Percentiles rank a stretch among this genome's conserved stretches.
phyloP scores from a whole-genome alignment of 805 yeast genomes.

The Candida tammaniensis region DNA sequence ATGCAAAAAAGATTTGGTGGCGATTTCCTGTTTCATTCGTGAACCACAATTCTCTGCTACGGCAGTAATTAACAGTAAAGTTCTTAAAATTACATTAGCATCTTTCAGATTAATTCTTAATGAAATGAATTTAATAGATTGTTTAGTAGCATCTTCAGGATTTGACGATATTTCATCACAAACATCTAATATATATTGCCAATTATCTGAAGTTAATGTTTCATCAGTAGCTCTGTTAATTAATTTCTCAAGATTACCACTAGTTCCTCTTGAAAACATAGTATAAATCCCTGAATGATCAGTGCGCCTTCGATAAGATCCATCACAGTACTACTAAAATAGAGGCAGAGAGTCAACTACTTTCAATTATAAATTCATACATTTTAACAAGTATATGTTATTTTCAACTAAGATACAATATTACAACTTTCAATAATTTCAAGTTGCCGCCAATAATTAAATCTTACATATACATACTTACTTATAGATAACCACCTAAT shows the following conservation, averaged over 20 bases:
- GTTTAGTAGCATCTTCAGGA: constrained; percentile 37
- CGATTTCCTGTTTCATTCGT: constrained; percentile 43
- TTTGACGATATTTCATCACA: constrained; percentile 36
- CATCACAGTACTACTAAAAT: too few relatives aligned
- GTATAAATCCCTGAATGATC: constrained; percentile 1
- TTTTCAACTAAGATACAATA: too few relatives aligned
- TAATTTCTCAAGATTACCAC: constrained; percentile 12
- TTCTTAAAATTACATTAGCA: constrained; percentile 39
- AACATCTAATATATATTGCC: constrained; percentile 44
- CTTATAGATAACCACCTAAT: constrained; percentile 52
- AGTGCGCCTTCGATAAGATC: not conserved
- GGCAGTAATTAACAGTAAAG: constrained; percentile 35
- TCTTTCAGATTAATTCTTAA: constrained; percentile 28
- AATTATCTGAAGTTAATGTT: constrained; percentile 39
- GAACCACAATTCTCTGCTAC: constrained; percentile 46
- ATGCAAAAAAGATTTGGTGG: constrained; percentile 33
- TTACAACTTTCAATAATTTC: too few relatives aligned
- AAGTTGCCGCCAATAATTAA: too few relatives aligned
- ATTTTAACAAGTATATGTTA: too few relatives aligned
- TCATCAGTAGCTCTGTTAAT: constrained; percentile 40
- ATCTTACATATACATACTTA: too few relatives aligned
- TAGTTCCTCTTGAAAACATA: constrained; percentile 7
- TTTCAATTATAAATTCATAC: too few relatives aligned
- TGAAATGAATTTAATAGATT: constrained; percentile 26
- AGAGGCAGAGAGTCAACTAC: too few relatives aligned